Evolutionary conservation across 2,329 filamentous ascomycete genomes (phyloP), one percentile per base, ranked within the genome.

Genomic region (Trichoderma sp.): DNA sequence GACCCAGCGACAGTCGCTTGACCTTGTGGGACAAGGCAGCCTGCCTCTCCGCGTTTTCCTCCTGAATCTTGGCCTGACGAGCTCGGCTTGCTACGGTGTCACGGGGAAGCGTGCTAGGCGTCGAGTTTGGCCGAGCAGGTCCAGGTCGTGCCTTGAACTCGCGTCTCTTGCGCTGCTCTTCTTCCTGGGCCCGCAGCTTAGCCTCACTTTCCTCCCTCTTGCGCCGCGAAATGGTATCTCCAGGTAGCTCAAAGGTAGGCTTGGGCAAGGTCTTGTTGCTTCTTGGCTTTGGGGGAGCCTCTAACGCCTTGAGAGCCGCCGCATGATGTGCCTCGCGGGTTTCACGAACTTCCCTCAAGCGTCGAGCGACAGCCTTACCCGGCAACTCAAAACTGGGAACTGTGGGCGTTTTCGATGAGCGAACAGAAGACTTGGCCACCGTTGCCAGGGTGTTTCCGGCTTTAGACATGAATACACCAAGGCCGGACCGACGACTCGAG

Each of bases 81-180:
- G 85, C 86, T 43, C 86, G 86, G 78, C 89, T 91, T 50, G 88
- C 81, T 74, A 85, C 79, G 12, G 88, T 91, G 61, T 88, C 88
- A 30, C 88, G 87, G 50, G 88, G 87, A 5, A 83, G 74, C 6
- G 83, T 78, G 59, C 80, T 79, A 2, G 82, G 80, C 9, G 79
- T 80, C 20, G 83, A 77, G 69, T 82, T 85, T 68, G 82, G 80
- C 55, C 85, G 85, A 47, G 88, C 77, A 20, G 89, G 89, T 43
- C 85, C 77, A 20, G 89, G 89, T 43, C 85, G 85, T 6, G 89
- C 89, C 78, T 90, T 91, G 82, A 91, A 91, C 76, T 91, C 88
- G 70, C 89, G 87, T 70, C 85, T 85, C 78, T 84, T 88, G 28
- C 83, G 85, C 73, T 89, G 87, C 74, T 90, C 88, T 74, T 90